Percentiles rank a stretch among this genome's conserved stretches.
These are phyloP conservation scores for Amanita phalloides DNA, from an alignment of 768 basidiomycete genomes.

Conservation along the genomic window DNA sequence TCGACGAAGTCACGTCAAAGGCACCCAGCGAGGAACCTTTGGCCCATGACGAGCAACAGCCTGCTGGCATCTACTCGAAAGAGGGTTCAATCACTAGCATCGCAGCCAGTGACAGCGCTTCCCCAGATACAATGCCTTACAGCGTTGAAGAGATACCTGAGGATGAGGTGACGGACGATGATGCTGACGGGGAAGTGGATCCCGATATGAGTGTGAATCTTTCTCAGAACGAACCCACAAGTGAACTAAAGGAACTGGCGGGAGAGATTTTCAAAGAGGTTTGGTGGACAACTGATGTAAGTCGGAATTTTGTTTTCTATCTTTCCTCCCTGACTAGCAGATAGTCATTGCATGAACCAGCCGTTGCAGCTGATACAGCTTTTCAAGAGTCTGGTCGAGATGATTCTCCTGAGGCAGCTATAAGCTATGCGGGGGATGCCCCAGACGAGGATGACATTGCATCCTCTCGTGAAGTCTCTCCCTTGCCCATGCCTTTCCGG, in stretches of 20 bases:
- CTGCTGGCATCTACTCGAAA: neutral
- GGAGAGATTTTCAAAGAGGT: slow-evolving; percentile 20
- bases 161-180: slow-evolving; percentile 7
- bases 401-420: neutral
- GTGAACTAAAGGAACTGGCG: slow-evolving; percentile 12
- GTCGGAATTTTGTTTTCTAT: neutral
- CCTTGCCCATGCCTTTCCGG: neutral
- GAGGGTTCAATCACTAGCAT: neutral
- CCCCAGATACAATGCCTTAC: neutral
- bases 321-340: neutral
- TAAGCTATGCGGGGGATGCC: neutral
- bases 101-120: neutral
- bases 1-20: slow-evolving; percentile 6
- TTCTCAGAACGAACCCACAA: neutral
- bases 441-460: slow-evolving; percentile 5
- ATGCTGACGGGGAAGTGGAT: slow-evolving; percentile 9
- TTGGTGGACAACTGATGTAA: slow-evolving; percentile 12
- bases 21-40: slow-evolving; percentile 1
- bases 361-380: neutral
- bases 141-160: neutral
- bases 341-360: neutral
- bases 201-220: neutral
- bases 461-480: slow-evolving; percentile 4
- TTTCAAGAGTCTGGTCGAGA: neutral
- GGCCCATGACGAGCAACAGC: neutral